phyloP scores from a whole-genome alignment of 495 filamentous ascomycete genomes.

The Aspergillus affinis region DNA sequence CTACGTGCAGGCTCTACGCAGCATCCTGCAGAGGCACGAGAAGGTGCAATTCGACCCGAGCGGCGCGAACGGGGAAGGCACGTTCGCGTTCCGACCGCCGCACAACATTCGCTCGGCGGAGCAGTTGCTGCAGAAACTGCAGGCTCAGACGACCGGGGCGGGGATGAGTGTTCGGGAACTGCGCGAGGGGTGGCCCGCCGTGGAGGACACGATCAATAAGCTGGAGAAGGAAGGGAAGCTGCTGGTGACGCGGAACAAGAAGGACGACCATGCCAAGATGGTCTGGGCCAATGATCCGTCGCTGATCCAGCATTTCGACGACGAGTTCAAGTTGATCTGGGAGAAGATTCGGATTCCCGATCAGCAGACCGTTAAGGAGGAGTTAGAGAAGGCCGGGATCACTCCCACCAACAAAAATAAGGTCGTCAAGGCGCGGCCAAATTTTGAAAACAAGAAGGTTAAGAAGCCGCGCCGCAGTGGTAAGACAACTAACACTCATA shows the following conservation, averaged over 20 bases:
- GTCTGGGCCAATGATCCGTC: conserved; percentile 87
- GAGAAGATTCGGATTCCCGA: conserved; percentile 74
- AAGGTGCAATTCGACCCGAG: conserved; percentile 70
- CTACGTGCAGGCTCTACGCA: conserved; percentile 44
- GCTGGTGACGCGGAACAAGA: conserved; percentile 85
- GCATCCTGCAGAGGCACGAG: conserved; percentile 53
- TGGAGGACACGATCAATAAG: conserved; percentile 70
- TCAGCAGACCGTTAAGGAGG: conserved; percentile 70
- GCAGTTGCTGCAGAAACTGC: conserved; percentile 75
- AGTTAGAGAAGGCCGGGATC: conserved; percentile 69
- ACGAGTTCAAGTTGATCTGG: conserved; percentile 83
- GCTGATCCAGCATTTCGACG: conserved; percentile 71
- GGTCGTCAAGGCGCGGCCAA: conserved; percentile 56
- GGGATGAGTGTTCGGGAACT: conserved; percentile 83
- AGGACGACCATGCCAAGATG: conserved; percentile 80
- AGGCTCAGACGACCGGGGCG: conserved; percentile 74
- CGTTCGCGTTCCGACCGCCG: conserved; percentile 73
- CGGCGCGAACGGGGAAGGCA: conserved; percentile 59
- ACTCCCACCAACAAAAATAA: conserved; percentile 76
- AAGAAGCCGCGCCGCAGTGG: conserved; percentile 69
- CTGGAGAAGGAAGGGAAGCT: conserved; percentile 78
- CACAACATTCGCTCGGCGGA: conserved; percentile 74
- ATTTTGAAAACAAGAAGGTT: conserved; percentile 58
- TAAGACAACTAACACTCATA: conserved; percentile 90
- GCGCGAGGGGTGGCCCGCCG: conserved; percentile 91